Evolutionary conservation across 192 early-diverging fungal species (phyloP).

Genomic region (Gonapodya prolifera): DNA sequence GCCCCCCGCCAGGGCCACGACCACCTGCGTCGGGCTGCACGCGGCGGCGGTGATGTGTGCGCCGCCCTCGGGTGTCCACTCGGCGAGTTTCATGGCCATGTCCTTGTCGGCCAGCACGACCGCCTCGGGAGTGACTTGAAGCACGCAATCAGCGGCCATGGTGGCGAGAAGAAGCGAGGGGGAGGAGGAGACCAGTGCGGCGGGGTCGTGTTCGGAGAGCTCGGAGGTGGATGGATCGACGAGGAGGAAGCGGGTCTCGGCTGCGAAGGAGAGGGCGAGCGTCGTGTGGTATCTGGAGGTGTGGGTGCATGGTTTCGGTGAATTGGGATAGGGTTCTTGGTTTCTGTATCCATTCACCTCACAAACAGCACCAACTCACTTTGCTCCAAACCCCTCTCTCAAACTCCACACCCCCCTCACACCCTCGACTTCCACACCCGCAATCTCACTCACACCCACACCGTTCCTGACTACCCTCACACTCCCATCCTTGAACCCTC

Average conservation of each 20-base stretch:
- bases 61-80: constrained; percentile 9
- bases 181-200: not conserved
- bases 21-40: constrained; percentile 33
- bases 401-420: constrained; percentile 63
- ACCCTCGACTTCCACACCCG: constrained; percentile 39
- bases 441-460: constrained; percentile 64
- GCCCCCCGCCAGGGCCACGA: constrained; percentile 40
- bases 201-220: not conserved
- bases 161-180: constrained; percentile 7
- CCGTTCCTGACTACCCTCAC: constrained; percentile 79
- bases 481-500: constrained; percentile 53
- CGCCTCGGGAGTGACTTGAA: no score
- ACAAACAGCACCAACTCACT: constrained; percentile 19
- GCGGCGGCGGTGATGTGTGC: constrained; percentile 41
- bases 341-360: no score
- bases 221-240: no score
- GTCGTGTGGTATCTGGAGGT: constrained; percentile 23
- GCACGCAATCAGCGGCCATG: constrained; percentile 13
- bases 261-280: constrained; percentile 49
- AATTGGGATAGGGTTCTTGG: not conserved
- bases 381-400: constrained; percentile 22
- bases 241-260: constrained; percentile 43
- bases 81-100: no score
- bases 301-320: not conserved
- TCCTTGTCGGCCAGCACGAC: constrained; percentile 7